These are phyloP conservation scores for Chytriomyces confervae DNA, from an alignment of 192 early-diverging fungal genomes.

Conservation along the genomic window DNA sequence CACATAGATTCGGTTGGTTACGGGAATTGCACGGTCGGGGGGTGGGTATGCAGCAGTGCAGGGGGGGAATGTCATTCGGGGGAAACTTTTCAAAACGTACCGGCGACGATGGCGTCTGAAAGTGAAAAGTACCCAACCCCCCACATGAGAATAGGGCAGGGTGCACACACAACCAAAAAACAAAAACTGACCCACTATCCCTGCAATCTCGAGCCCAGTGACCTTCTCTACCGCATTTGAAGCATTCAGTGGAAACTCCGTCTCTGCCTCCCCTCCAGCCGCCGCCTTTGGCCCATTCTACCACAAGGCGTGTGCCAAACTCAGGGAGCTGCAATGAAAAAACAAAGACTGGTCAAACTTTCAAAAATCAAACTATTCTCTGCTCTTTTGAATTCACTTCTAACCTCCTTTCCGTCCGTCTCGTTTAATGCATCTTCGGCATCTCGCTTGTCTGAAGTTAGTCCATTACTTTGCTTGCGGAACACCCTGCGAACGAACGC, in stretches of 20 bases:
- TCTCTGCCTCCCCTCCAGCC: neutral
- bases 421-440: constrained; percentile 47
- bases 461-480: too few species aligned
- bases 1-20: too few species aligned
- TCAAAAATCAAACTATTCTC: neutral
- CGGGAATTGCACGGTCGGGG: neutral
- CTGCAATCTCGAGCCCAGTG: constrained; percentile 44
- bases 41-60: neutral
- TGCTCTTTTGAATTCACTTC: neutral
- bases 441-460: constrained; percentile 41
- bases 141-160: constrained; percentile 1
- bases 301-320: constrained; percentile 36
- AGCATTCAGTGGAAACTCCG: constrained; percentile 36
- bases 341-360: neutral
- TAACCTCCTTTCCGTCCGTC: constrained; percentile 31
- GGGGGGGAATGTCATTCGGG: neutral
- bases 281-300: constrained; percentile 44
- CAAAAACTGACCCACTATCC: constrained; percentile 9
- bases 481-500: too few species aligned
- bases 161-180: neutral
- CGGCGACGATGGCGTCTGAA: too few species aligned
- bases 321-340: neutral
- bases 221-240: constrained; percentile 40
- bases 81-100: neutral
- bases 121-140: neutral